Evolutionary conservation across 169 alveolate species (phyloP).

Genomic region (Eimeria acervulina): DNA sequence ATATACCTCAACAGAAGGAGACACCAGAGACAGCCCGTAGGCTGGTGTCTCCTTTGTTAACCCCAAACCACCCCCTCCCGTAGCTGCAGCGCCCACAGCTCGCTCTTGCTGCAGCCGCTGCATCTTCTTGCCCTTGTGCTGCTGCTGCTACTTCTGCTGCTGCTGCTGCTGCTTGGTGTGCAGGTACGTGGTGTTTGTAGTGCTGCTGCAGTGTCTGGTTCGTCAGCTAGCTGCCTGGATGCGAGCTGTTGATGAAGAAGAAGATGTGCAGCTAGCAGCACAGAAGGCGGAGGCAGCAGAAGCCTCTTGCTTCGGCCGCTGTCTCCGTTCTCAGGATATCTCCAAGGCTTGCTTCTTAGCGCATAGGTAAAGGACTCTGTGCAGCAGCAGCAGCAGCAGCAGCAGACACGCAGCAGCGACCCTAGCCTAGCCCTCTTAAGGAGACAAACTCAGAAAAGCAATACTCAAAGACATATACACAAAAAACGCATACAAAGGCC

Average conservation of each 20-base stretch:
- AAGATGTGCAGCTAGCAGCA: slow-evolving; percentile 81
- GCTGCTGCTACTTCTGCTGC: slow-evolving; percentile 24
- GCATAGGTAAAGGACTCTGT: slow-evolving; percentile 44
- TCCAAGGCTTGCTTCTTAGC: slow-evolving; percentile 86
- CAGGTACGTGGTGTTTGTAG: slow-evolving; percentile 79
- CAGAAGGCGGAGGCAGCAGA: slow-evolving; percentile 28
- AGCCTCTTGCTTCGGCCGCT: slow-evolving; percentile 17
- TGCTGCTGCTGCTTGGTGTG: slow-evolving; percentile 28
- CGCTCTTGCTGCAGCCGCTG: background rate
- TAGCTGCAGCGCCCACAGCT: slow-evolving; percentile 65
- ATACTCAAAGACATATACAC: too few species aligned
- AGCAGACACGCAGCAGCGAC: too few species aligned
- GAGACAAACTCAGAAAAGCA: too few species aligned
- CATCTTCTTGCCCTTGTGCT: background rate
- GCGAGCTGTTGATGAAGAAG: slow-evolving; percentile 87
- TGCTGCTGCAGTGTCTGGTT: slow-evolving; percentile 84
- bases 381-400: too few species aligned
- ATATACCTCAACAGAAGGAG: too few species aligned
- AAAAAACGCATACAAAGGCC: too few species aligned
- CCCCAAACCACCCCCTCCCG: too few species aligned
- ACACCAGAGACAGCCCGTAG: too few species aligned
- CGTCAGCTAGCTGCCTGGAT: slow-evolving; percentile 86
- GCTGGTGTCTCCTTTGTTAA: slow-evolving; percentile 18
- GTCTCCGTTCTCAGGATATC: slow-evolving; percentile 63
- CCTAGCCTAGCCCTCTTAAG: too few species aligned